phyloP scores from a whole-genome alignment of 352 stramenopile species.

The Plasmopara viticola region DNA sequence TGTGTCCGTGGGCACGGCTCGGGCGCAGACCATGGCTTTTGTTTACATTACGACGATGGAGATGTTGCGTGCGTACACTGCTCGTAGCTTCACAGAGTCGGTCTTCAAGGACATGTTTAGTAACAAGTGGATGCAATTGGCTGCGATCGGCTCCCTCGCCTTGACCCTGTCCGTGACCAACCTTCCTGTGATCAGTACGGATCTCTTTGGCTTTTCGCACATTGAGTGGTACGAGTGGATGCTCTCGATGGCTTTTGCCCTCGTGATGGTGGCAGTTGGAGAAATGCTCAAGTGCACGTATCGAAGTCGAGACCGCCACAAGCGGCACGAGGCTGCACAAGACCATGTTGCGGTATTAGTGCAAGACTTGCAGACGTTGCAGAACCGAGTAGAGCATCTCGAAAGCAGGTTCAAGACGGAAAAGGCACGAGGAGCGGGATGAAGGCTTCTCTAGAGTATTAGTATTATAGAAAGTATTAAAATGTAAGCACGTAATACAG shows the following conservation, averaged over 20 bases:
- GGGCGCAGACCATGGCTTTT: constrained; percentile 68
- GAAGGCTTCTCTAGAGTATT: too few relatives aligned
- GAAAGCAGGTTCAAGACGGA: constrained; percentile 18
- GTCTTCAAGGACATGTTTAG: constrained; percentile 63
- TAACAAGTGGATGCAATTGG: constrained; percentile 80
- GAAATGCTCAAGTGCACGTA: constrained; percentile 66
- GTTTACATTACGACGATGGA: constrained; percentile 78
- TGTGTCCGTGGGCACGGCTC: constrained; percentile 52
- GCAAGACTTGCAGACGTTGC: constrained; percentile 53
- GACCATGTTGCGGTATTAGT: constrained; percentile 39
- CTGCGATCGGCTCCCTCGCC: constrained; percentile 46
- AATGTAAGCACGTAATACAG: too few relatives aligned
- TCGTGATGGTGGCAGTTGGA: constrained; percentile 63
- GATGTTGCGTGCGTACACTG: constrained; percentile 64
- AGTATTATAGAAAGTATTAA: too few relatives aligned
- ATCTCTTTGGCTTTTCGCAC: constrained; percentile 61
- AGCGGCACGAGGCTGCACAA: constrained; percentile 34
- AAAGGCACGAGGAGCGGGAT: too few relatives aligned
- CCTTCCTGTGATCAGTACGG: constrained; percentile 56
- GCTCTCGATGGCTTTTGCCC: constrained; percentile 56
- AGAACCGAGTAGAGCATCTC: constrained; percentile 49
- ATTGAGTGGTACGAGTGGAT: constrained; percentile 75
- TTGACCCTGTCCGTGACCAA: constrained; percentile 66
- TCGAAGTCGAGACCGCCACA: constrained; percentile 49
- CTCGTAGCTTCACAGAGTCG: constrained; percentile 71